A percentile compares a stretch with the other conserved stretches of the same genome.
Conservation (phyloP, 352 stramenopile genomes). For the Phytophthora nicotianae region DNA sequence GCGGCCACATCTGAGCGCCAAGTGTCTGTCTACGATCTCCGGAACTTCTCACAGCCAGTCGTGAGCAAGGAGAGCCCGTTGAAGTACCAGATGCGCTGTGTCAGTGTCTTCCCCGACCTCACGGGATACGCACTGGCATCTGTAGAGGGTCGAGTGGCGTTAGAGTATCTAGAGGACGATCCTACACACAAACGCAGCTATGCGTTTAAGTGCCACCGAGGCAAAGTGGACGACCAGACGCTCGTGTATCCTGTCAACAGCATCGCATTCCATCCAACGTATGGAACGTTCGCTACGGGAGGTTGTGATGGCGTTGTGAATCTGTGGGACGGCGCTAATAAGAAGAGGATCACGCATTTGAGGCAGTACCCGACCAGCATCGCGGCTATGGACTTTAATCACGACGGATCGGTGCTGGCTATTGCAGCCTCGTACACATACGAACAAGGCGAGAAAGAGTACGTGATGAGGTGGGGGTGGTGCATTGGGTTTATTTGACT, state of each 20-base stretch:
- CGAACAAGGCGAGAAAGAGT: constrained; percentile 97
- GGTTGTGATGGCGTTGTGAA: constrained; percentile 94
- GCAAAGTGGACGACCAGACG: constrained; percentile 81
- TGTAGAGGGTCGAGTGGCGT: constrained; percentile 96
- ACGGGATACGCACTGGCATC: constrained; percentile 92
- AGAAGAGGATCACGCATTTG: constrained; percentile 94
- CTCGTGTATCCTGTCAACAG: constrained; percentile 96
- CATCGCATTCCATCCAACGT: constrained; percentile 95
- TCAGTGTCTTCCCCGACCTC: constrained; percentile 72
- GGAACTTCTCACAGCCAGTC: constrained; percentile 68
- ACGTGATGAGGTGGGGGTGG: constrained; percentile 25
- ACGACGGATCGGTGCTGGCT: constrained; percentile 92
- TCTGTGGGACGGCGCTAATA: constrained; percentile 95
- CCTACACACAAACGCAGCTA: constrained; percentile 85
- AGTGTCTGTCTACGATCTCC: constrained; percentile 84
- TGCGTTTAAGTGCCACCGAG: constrained; percentile 98
- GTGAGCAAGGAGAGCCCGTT: constrained; percentile 78
- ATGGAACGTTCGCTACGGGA: constrained; percentile 95
- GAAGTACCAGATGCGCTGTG: constrained; percentile 93
- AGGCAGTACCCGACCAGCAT: constrained; percentile 88
- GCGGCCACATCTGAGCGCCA: constrained; percentile 58
- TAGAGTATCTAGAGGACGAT: constrained; percentile 94
- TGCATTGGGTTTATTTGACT: constrained; percentile 4
- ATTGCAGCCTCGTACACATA: constrained; percentile 97
- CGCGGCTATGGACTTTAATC: constrained; percentile 93